A percentile compares a stretch with the other conserved stretches of the same genome.
phyloP scores from a whole-genome alignment of 2,329 filamentous ascomycete genomes.

The Myriosclerotinia duriaeana region DNA sequence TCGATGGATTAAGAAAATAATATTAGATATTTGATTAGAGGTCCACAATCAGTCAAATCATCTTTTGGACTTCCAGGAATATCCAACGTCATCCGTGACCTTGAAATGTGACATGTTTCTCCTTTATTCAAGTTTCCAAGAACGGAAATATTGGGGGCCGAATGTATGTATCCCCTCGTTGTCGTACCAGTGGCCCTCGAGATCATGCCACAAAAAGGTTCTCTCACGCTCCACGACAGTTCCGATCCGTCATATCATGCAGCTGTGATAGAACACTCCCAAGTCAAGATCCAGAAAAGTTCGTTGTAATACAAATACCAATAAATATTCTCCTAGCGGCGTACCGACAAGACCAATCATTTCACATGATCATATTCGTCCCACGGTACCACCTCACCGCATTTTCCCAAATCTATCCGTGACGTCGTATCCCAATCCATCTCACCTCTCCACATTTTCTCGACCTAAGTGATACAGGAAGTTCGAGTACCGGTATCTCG shows the following conservation, averaged over 20 bases:
- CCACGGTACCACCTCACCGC: constrained; percentile 19
- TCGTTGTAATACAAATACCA: constrained; percentile 2
- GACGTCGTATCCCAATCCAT: constrained; percentile 8
- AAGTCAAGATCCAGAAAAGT: constrained; percentile 14
- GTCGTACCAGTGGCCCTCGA: constrained; percentile 12
- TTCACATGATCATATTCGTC: constrained; percentile 24
- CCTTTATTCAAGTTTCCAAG: constrained; percentile 2
- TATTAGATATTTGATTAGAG: neutral
- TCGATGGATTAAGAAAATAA: neutral
- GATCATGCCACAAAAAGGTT: constrained; percentile 16
- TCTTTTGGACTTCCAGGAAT: neutral
- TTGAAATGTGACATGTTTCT: constrained; percentile 19
- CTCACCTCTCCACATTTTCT: constrained; percentile 15
- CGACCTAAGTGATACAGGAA: neutral
- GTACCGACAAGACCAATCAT: constrained; percentile 11
- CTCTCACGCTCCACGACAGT: constrained; percentile 10
- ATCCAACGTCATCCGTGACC: neutral
- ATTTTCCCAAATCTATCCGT: constrained; percentile 1
- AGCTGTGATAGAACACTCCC: constrained; percentile 16
- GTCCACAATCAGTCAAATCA: neutral
- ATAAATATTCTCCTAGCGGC: constrained; percentile 21
- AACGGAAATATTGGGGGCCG: constrained; percentile 18
- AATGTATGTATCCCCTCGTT: constrained; percentile 13
- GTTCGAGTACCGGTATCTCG: constrained; percentile 11
- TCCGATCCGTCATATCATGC: constrained; percentile 17